Conservation (phyloP, 23 red algal genomes). For the Gracilaria gracilis region DNA sequence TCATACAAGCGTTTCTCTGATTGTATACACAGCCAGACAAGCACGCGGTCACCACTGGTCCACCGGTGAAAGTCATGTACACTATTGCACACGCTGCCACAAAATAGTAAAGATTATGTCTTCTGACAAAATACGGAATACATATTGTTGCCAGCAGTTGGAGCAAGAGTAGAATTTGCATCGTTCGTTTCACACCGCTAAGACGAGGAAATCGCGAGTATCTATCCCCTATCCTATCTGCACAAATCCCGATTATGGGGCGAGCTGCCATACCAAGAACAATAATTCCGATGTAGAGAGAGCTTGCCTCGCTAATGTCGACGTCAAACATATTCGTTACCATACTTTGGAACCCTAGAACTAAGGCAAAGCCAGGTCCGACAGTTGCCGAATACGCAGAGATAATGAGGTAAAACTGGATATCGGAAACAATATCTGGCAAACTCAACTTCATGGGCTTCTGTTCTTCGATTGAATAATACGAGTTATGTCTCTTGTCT, state of each 20-base stretch:
- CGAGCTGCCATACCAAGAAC: background rate
- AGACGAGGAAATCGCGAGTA: background rate
- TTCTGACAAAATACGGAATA: background rate
- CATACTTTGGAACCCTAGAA: conserved; percentile 30
- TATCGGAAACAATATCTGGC: background rate
- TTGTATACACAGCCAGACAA: conserved; percentile 4
- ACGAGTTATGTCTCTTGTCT: background rate
- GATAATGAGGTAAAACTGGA: conserved; percentile 6
- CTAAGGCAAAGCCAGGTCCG: conserved; percentile 34
- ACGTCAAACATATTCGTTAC: conserved; percentile 18
- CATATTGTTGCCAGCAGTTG: background rate
- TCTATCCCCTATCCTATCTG: background rate
- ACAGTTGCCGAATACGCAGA: conserved; percentile 21
- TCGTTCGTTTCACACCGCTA: background rate
- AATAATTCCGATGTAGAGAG: background rate
- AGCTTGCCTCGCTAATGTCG: background rate
- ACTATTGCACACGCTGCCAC: conserved; percentile 1
- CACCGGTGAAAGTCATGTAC: conserved; percentile 29
- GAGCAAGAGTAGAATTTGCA: background rate
- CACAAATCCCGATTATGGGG: background rate
- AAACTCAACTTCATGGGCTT: background rate
- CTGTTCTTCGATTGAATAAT: background rate
- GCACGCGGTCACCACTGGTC: conserved; percentile 33
- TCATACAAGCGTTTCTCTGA: conserved; percentile 19
- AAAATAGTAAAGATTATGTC: background rate